Evolutionary conservation across 2,329 filamentous ascomycete genomes (phyloP).

Genomic region (Plectosphaerella plurivora): DNA sequence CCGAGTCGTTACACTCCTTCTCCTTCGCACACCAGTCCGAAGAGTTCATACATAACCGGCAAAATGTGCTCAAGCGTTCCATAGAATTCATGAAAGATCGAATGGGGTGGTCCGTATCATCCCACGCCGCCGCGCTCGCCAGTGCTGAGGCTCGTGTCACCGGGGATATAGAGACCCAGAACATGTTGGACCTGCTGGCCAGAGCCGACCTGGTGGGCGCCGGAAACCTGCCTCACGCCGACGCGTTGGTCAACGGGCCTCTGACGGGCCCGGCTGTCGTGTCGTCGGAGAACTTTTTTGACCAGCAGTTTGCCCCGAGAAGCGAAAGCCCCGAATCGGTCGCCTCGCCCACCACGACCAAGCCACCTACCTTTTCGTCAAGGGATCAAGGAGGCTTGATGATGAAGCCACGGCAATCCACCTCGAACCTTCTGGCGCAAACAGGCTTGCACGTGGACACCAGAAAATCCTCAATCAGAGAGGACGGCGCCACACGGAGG

Average conservation of each 20-base stretch:
- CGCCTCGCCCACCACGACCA: slow-evolving; percentile 21
- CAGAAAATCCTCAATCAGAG: slow-evolving; percentile 44
- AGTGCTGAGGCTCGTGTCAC: slow-evolving; percentile 78
- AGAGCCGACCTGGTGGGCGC: slow-evolving; percentile 74
- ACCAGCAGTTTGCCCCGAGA: slow-evolving; percentile 67
- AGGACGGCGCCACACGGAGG: slow-evolving; percentile 46
- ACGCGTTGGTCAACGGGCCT: slow-evolving; percentile 47
- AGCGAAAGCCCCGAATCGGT: slow-evolving; percentile 46
- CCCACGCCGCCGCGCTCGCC: slow-evolving; percentile 69
- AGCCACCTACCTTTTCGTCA: slow-evolving; percentile 1
- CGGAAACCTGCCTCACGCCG: slow-evolving; percentile 52
- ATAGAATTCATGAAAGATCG: slow-evolving; percentile 96
- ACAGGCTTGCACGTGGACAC: background rate
- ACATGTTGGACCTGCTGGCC: slow-evolving; percentile 83
- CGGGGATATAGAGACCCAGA: slow-evolving; percentile 82
- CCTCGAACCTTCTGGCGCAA: background rate
- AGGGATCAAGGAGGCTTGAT: slow-evolving; percentile 5
- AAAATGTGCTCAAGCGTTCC: slow-evolving; percentile 88
- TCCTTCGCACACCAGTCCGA: slow-evolving; percentile 96
- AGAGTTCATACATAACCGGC: slow-evolving; percentile 83
- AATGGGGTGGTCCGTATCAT: slow-evolving; percentile 67
- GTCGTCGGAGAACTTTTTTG: slow-evolving; percentile 76
- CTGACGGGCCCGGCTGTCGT: slow-evolving; percentile 75
- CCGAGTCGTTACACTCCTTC: slow-evolving; percentile 95
- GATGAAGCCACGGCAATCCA: background rate